Evolutionary conservation across 352 stramenopile species (phyloP).

Genomic region (Globisporangium solare): DNA sequence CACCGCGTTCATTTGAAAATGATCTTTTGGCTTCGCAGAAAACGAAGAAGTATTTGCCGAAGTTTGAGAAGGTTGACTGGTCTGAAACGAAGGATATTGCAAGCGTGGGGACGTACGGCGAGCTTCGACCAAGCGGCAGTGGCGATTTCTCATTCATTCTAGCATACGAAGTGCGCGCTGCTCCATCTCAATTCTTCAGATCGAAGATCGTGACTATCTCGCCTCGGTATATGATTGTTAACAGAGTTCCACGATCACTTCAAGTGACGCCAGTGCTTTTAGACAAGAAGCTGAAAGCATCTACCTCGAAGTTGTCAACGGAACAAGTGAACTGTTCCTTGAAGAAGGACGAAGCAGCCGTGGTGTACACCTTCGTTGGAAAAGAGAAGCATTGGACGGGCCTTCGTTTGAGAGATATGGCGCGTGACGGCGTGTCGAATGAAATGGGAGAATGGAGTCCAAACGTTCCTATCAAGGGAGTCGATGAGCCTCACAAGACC

Average conservation of each 20-base stretch:
- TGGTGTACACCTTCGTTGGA: slow-evolving; percentile 66
- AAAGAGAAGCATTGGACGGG: slow-evolving; percentile 69
- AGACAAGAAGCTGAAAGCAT: slow-evolving; percentile 62
- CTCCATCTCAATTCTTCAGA: slow-evolving; percentile 74
- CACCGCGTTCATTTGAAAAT: slow-evolving; percentile 40
- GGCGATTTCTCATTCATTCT: slow-evolving; percentile 68
- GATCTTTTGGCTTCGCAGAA: slow-evolving; percentile 41
- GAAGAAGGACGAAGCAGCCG: slow-evolving; percentile 43
- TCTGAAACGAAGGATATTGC: slow-evolving; percentile 69
- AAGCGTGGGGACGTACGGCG: slow-evolving; percentile 69
- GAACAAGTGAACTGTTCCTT: slow-evolving; percentile 37
- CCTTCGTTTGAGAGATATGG: slow-evolving; percentile 61
- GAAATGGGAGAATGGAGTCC: slow-evolving; percentile 59
- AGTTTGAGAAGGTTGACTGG: slow-evolving; percentile 69
- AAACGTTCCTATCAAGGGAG: slow-evolving; percentile 30
- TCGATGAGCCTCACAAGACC: slow-evolving; percentile 30
- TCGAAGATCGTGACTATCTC: slow-evolving; percentile 81
- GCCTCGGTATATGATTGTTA: slow-evolving; percentile 72
- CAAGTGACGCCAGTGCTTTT: slow-evolving; percentile 72
- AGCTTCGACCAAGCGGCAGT: slow-evolving; percentile 40
- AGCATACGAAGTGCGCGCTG: slow-evolving; percentile 75
- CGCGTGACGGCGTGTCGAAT: slow-evolving; percentile 28
- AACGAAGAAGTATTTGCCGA: slow-evolving; percentile 69
- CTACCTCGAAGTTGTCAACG: slow-evolving; percentile 21
- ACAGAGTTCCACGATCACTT: slow-evolving; percentile 48